Evolutionary conservation across 192 early-diverging fungal genomes (phyloP), one percentile per base, ranked within the genome.

Genomic region (Coemansia interrupta): DNA sequence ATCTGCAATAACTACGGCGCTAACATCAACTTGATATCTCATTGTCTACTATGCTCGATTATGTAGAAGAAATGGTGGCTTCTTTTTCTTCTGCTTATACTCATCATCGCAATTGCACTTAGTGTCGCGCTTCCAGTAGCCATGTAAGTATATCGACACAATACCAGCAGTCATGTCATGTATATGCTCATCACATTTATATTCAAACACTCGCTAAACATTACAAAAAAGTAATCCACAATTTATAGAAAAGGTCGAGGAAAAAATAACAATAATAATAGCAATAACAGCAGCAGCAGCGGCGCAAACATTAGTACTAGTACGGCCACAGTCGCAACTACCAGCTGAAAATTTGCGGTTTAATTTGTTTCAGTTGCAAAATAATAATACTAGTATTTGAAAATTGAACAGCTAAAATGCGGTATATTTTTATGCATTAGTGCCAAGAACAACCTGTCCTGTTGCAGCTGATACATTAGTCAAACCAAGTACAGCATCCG

Each of bases 41-140:
- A 32, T 18, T 60, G 36, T 20, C 26, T 23, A 17, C 28, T 43
- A 23, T 13, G 1, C 12, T 29, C n/a, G 47, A 43, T 43, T 5
- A 24, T 56, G 50, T 77, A 77, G 74, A 78, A 78, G 46, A 78
- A 53, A 43, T 78, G 74, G 74, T 68, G 68, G 49, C 39, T 57
- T 22, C 48, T 78, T 38, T 63, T 68, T 18, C 44, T 78, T 3
- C 10, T 78, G 2, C 39, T 68, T 29, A 39, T 78, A 0, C 57
- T 78, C 19, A 54, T 78, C 22, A 52, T 68, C 11, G 74, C 68
- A 0, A 66, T 78, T 9, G 74, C 74, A 5, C 51, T 67, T 12
- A 66, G 65, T 0, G 58, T 78, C 5, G 48, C 74, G 2, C 23
- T 78, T 8, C 74, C 74, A 3, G 23, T 78, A 40, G 74, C 74